Base-by-base conservation (phyloP, 2,329 filamentous ascomycete species). In the Exophiala aquamarina region DNA sequence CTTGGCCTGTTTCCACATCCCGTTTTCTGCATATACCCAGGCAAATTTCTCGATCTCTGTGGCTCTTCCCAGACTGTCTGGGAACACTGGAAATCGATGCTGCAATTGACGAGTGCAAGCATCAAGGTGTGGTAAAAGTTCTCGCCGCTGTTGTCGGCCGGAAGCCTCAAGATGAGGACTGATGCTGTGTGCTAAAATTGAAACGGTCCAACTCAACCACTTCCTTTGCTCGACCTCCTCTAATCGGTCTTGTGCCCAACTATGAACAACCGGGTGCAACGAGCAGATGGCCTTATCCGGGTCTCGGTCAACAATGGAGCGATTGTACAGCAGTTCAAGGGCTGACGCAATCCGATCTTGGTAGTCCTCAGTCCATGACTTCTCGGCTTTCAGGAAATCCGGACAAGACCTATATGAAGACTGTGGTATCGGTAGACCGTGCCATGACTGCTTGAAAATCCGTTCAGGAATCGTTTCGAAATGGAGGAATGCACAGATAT, bases 1-100 rank as follows among this genome's bases (percentile, higher is more conserved):
- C 3, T 42, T 18, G 13, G 55, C 50, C 36, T 51, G 26, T 28
- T 29, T 35, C 32, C 59, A 62, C n/a, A 31, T 31, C 14, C 59
- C 59, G 26, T 44, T 43, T 35, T 50, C 44, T 29, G 50, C 57
- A 36, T 56, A 61, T 17, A 61, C 29, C 17, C 42, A 51, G 15
- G 58, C 55, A 45, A 57, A 57, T 35, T 55, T 59, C 15, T 54
- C 59, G 32, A 57, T 44, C 34, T 54, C 46, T 39, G 42, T 17
- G 35, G 53, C 28, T 35, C 32, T 28, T 26, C 44, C 42, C 32
- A 9, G 15, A 4, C 15, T 41, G 11, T 50, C 11, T 8, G 41
- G 41, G 15, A 50, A 41, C 20, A 29, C 11, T 8, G 42, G 34
- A 37, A 10, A 32, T 9, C 32, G 35, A 13, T 19, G 11, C 21